These are phyloP conservation scores for Tieghemostelium lacteum DNA, from an alignment of 78 protist genomes.

Conservation along the genomic window DNA sequence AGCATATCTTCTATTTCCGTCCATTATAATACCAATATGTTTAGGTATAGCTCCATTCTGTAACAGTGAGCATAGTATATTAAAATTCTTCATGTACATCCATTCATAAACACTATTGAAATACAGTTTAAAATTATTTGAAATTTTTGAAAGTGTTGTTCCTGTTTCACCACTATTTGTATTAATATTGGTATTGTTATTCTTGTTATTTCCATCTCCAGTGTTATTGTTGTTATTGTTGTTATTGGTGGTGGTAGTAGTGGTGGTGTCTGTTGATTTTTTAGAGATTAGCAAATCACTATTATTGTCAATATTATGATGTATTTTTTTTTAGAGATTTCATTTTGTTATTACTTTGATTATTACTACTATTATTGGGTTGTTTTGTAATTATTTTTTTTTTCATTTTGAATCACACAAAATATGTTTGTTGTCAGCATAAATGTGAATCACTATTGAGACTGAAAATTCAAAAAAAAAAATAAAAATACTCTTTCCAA, in stretches of 20 bases:
- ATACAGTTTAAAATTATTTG: background rate
- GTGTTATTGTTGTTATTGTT: background rate
- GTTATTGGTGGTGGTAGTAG: background rate
- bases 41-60: conserved; percentile 86
- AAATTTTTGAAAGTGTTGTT: background rate
- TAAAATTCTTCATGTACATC: conserved; percentile 39
- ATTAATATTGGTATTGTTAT: background rate
- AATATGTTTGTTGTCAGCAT: too few species aligned
- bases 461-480: too few species aligned
- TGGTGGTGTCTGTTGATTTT: background rate
- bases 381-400: too few species aligned
- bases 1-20: conserved; percentile 94
- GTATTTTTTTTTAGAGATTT: too few species aligned
- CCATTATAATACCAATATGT: conserved; percentile 96
- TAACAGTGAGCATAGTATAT: conserved; percentile 21
- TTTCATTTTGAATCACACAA: too few species aligned
- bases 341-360: too few species aligned
- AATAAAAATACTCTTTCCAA: too few species aligned
- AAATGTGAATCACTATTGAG: too few species aligned
- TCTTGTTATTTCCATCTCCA: background rate
- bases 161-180: background rate
- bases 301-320: too few species aligned
- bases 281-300: background rate
- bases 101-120: background rate
- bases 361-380: too few species aligned